Evolutionary conservation across 805 yeast genomes (phyloP), one percentile per base, ranked within the genome.

Genomic region (Kuraishia molischiana): DNA sequence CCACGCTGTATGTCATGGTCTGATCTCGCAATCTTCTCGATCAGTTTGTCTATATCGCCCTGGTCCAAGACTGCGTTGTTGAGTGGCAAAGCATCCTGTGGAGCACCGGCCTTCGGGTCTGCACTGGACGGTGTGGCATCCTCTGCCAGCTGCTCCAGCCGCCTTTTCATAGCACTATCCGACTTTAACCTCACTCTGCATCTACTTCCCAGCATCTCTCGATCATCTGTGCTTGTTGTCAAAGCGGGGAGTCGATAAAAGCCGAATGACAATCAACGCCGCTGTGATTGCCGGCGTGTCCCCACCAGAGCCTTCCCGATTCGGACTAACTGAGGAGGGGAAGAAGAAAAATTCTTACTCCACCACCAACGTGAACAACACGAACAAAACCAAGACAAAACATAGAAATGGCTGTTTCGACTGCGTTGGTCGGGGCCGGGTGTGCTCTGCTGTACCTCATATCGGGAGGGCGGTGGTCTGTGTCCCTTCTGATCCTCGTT

Each of bases 391-490:
- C n/a, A n/a, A n/a, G n/a, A n/a, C n/a, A n/a, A n/a, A n/a, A n/a
- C n/a, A n/a, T n/a, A n/a, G n/a, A n/a, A 9, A 28, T 28, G 31
- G 31, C 31, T 11, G 31, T 9, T 14, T 28, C 31, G 8, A 28
- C 31, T 5, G 8, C 5, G 26, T 15, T 14, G 17, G 24, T 20
- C 5, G 28, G 35, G 13, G 31, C 29, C 9, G 30, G 31, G 22
- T 24, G 36, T 24, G n/a, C 21, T 34, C 31, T 21, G n/a, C 32
- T 35, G 10, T 65, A 67, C 44, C 48, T 60, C 29, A 32, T 56
- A 11, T 53, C 66, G 1, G 74, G 73, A 4, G 73, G 73, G 14
- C 56, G 74, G 42, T 49, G 64, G 53, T 47, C 69, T 2, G 40
- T 68, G 9, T 59, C 53, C 6, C 18, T 54, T 2, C 56, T 59